phyloP scores from a whole-genome alignment of 2,329 filamentous ascomycete species.

The Hypoxylon sp. region DNA sequence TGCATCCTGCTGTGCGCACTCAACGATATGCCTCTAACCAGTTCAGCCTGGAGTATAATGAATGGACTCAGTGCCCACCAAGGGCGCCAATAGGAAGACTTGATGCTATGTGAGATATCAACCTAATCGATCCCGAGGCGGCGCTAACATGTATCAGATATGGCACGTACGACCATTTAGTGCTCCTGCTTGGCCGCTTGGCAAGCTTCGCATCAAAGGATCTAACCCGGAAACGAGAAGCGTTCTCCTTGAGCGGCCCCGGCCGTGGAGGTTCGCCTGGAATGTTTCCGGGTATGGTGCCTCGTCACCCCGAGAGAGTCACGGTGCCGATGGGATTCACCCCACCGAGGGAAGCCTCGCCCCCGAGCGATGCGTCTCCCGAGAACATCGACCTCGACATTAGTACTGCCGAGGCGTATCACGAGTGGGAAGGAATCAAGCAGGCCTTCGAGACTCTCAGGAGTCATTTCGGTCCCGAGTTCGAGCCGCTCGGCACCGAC shows the following conservation, averaged over 20 bases:
- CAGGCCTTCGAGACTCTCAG: slow-evolving; percentile 78
- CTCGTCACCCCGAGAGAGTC: slow-evolving; percentile 63
- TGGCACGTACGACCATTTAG: slow-evolving; percentile 89
- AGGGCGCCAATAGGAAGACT: slow-evolving; percentile 82
- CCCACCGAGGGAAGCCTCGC: slow-evolving; percentile 62
- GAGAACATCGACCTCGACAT: slow-evolving; percentile 73
- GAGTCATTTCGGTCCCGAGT: slow-evolving; percentile 78
- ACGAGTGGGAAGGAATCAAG: slow-evolving; percentile 84
- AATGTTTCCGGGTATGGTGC: slow-evolving; percentile 70
- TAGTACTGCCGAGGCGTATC: slow-evolving; percentile 77
- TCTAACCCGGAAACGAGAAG: slow-evolving; percentile 81
- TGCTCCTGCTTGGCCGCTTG: slow-evolving; percentile 84
- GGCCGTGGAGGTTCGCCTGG: slow-evolving; percentile 62
- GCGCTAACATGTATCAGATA: slow-evolving; percentile 69
- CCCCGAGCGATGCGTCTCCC: slow-evolving; percentile 58
- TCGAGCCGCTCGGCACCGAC: slow-evolving; percentile 81
- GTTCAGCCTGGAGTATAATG: slow-evolving; percentile 80
- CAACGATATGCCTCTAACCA: slow-evolving; percentile 19
- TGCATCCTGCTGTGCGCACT: slow-evolving; percentile 21
- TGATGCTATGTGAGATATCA: slow-evolving; percentile 74
- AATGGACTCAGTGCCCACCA: slow-evolving; percentile 90
- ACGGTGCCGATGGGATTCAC: slow-evolving; percentile 69
- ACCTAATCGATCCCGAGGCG: background rate
- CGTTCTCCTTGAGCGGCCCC: slow-evolving; percentile 72
- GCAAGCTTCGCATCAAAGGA: slow-evolving; percentile 85